Base-by-base conservation (phyloP, 2,329 filamentous ascomycete species). In the Knufia petricola region DNA sequence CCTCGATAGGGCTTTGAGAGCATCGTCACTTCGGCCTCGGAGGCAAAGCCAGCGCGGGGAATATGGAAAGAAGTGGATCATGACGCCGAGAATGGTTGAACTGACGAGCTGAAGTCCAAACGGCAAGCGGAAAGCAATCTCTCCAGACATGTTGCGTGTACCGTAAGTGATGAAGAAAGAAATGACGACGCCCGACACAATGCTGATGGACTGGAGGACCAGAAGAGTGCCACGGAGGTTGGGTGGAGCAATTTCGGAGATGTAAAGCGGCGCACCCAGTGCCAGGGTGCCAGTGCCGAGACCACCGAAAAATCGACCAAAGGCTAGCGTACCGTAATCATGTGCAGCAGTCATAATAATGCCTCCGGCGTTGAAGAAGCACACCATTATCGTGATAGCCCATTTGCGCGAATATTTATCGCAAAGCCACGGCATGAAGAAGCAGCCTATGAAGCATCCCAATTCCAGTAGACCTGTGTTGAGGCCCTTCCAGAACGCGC, bases 21-120 rank as follows among this genome's bases (percentile, higher is more conserved):
- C 69, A 48, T 78, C 75, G 3, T 72, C 63, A 26, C 76, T 64
- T 2, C 71, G 67, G 8, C 66, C 68, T 43, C 70, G 67, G 3
- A 66, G 68, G 6, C 67, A 68, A 0, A 79, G 67, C 68, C 75
- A 79, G 24, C 76, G 66, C 0, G 76, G 76, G 0, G 75, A 78
- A 55, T 73, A 78, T 0, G 77, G 77, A 34, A 77, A 64, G 51
- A 73, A 66, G 10, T 63, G 51, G 2, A 69, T 65, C 28, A 66
- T 64, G 1, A 57, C 61, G 1, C 60, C 58, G 2, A 69, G 60
- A 34, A 69, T 48, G 32, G 68, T 60, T 0, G 64, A 64, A 1
- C 66, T 66, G 10, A 67, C 56, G 52, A 74, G 66, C 53, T 75
- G 72, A 6, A 75, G 59, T 7, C 72, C 52, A 54, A 74, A 73